Evolutionary conservation across 2,329 filamentous ascomycete species (phyloP), one percentile per base, ranked within the genome.

Genomic region (Diaporthe capsici): DNA sequence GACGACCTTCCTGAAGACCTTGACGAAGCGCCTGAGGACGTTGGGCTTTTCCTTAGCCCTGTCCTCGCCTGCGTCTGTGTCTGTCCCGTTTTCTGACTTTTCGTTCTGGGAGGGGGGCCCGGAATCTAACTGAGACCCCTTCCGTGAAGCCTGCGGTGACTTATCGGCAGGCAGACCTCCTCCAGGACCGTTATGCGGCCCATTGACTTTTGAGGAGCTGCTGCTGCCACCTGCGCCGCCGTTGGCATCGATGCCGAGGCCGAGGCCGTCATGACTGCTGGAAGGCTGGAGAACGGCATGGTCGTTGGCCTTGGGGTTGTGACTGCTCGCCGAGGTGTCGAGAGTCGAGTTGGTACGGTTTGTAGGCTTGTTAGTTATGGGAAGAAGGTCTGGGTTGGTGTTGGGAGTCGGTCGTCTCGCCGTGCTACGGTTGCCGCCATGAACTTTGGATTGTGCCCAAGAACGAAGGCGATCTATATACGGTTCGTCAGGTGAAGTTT

Each of bases 1-100:
- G 77, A 96, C 80, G 80, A 92, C 91, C 82, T 86, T 88, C 88
- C 87, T 88, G 78, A 88, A 84, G 82, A 92, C 90, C 81, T 86
- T 84, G 78, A 86, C 84, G 71, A 85, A 84, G 77, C 84, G 82
- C 75, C 78, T 80, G 73, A 79, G 76, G 71, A 84, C 78, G 74
- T 82, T 83, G 42, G 79, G 80, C 75, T 81, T 80, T 68, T 82
- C 81, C 73, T 81, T 75, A 49, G 81, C 77, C 15, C 75, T 63
- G 44, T 78, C 79, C 57, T 67, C 76, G 34, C 71, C 78, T 13
- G 60, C 65, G 42, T 79, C 80, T 53, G 60, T 76, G 31, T 75
- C 78, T 20, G 44, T 39, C 72, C 71, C 73, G 39, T 65, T 55
- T 28, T 63, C 42, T 63, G 65, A 55, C 34, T 74, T 74, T 51